phyloP scores from a whole-genome alignment of 2,329 filamentous ascomycete species.

The Colletotrichum sp. region DNA sequence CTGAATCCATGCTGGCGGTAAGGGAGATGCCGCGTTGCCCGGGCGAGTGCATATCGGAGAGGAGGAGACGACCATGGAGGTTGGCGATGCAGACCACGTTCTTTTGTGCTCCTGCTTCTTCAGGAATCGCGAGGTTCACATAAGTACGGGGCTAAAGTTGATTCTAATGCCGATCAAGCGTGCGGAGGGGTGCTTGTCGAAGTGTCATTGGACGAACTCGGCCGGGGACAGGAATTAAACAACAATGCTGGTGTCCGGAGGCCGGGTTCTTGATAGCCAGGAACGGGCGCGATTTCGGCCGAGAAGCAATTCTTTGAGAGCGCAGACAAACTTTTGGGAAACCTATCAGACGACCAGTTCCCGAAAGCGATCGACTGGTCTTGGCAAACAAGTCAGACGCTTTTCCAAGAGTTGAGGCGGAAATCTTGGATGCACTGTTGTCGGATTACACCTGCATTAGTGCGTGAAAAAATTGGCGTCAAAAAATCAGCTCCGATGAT shows the following conservation, averaged over 20 bases:
- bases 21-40: background rate
- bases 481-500: background rate
- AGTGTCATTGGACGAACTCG: background rate
- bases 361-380: background rate
- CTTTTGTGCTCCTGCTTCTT: slow-evolving; percentile 12
- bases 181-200: background rate
- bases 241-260: background rate
- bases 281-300: background rate
- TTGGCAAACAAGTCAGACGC: background rate
- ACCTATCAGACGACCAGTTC: background rate
- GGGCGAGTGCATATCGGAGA: background rate
- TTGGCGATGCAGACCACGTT: background rate
- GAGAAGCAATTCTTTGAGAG: background rate
- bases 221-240: background rate
- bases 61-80: background rate
- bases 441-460: slow-evolving; percentile 18
- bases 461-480: background rate
- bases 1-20: background rate
- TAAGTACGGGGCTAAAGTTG: background rate
- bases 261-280: background rate
- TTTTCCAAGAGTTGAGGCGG: background rate
- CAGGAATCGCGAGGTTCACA: slow-evolving; percentile 10
- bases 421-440: background rate
- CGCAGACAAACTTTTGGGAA: background rate
- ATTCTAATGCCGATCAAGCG: background rate